Evolutionary conservation across 345 rosid species (phyloP), one percentile per base, ranked within the genome.

Genomic region (Gossypium longicalyx): DNA sequence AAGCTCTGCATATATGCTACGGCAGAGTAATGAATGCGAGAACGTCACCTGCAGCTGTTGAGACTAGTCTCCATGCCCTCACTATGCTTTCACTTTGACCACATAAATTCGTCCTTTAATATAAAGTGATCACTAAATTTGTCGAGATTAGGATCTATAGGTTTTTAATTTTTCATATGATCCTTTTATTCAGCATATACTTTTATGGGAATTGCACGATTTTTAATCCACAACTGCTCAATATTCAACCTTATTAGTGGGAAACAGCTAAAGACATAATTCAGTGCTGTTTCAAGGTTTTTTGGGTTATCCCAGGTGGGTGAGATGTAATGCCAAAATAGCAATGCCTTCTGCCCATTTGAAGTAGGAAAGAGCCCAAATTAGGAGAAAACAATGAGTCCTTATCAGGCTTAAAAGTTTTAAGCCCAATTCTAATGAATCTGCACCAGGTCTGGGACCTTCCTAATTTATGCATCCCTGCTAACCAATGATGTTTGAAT

Each of bases 1-100:
- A 80, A 65, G 75, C 83, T 34, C 29, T 71, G 51, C 72, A 82
- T 71, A 44, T 79, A 45, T 64, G 79, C 59, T 20, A 25, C 56
- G 69, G 13, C 62, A 79, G 87, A 34, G 13, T 71, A 19, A 52
- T 64, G 19, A 23, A 11, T 13, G 69, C 29, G 58, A 74, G 71
- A 7, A 61, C 75, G 25, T 74, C 75, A 2, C 48, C 58, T 2
- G 25, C 54, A n/a, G 10, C 67, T 13, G 15, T 54, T 54, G 65
- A 71, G 27, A 41, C 63, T 8, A 41, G 65, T 64, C 41, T 41
- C 34, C 52, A 71, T 56, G 38, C 49, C 74, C 52, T 71, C 51
- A 56, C 49, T 19, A 7, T 12, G 34, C 64, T 54, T 71, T 71
- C 74, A 9, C 74, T 71, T 54, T 71, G 27, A 71, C 29, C 49